These are phyloP conservation scores for Oryza glumipatula DNA, from an alignment of 176 grass and related monocot species.

Conservation along the genomic window DNA sequence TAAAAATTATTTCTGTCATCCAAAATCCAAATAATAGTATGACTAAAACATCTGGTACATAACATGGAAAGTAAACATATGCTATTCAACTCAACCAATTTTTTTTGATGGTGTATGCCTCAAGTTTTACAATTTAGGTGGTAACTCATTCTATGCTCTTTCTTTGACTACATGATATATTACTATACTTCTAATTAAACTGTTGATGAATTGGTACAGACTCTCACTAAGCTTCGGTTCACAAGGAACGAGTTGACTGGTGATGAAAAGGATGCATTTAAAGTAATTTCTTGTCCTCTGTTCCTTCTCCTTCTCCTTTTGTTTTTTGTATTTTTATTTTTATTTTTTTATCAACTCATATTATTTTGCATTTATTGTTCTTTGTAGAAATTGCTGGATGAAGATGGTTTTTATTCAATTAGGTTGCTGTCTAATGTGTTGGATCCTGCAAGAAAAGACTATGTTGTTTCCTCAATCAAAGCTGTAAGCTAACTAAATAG, in stretches of 20 bases:
- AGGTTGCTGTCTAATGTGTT: conserved; percentile 89
- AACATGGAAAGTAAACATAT: neutral
- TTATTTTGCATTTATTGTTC: conserved; percentile 19
- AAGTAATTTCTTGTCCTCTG: conserved; percentile 55
- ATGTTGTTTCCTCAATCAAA: conserved; percentile 81
- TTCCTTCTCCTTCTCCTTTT: neutral
- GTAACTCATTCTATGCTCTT: neutral
- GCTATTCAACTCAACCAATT: neutral
- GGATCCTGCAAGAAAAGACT: conserved; percentile 67
- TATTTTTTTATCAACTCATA: neutral
- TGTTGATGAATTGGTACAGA: conserved; percentile 52
- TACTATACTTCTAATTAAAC: conserved; percentile 33
- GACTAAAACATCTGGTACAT: neutral
- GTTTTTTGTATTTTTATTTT: conserved; percentile 7
- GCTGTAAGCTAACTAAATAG: conserved; percentile 67
- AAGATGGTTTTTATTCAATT: conserved; percentile 88
- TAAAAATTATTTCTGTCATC: neutral
- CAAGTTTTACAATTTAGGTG: no score
- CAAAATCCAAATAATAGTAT: neutral
- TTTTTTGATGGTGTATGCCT: neutral
- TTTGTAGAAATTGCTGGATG: conserved; percentile 73
- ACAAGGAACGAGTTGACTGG: conserved; percentile 68
- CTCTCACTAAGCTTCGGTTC: conserved; percentile 91
- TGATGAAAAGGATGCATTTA: conserved; percentile 69
- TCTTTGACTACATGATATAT: neutral